phyloP scores from a whole-genome alignment of 1,284 basidiomycete species.

The Ustilago bromivora region DNA sequence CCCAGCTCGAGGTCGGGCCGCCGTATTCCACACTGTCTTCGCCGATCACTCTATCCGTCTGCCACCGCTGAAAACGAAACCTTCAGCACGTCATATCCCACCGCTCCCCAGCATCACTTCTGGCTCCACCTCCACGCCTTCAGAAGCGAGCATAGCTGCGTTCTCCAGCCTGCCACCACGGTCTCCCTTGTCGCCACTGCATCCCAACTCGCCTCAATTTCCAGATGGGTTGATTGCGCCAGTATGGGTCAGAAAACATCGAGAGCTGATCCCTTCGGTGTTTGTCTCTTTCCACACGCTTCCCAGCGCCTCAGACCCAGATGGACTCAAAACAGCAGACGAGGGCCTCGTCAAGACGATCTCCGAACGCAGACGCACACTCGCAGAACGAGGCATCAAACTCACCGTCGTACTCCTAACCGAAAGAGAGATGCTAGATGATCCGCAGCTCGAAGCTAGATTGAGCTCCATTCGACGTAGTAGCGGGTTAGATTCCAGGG shows the following conservation, averaged over 20 bases:
- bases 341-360: slow-evolving; percentile 77
- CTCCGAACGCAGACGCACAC: slow-evolving; percentile 79
- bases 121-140: slow-evolving; percentile 51
- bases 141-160: slow-evolving; percentile 27
- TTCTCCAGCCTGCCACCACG: slow-evolving; percentile 71
- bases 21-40: slow-evolving; percentile 61
- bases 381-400: slow-evolving; percentile 88
- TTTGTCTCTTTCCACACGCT: slow-evolving; percentile 89
- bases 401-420: slow-evolving; percentile 94
- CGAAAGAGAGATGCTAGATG: slow-evolving; percentile 76
- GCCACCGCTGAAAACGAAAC: slow-evolving; percentile 83
- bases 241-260: slow-evolving; percentile 96
- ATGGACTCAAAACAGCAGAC: slow-evolving; percentile 73
- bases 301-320: slow-evolving; percentile 15
- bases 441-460: slow-evolving; percentile 80
- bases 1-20: slow-evolving; percentile 45
- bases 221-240: slow-evolving; percentile 96
- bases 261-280: slow-evolving; percentile 87
- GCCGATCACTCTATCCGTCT: slow-evolving; percentile 76
- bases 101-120: slow-evolving; percentile 54
- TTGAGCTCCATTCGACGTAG: slow-evolving; percentile 87
- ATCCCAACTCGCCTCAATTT: slow-evolving; percentile 85
- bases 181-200: slow-evolving; percentile 90
- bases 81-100: slow-evolving; percentile 69
- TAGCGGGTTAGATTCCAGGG: slow-evolving; percentile 87